Percentiles rank a stretch among this genome's conserved stretches.
These are phyloP conservation scores for Cladophialophora chaetospira DNA, from an alignment of 2,329 filamentous ascomycete species.

Conservation along the genomic window DNA sequence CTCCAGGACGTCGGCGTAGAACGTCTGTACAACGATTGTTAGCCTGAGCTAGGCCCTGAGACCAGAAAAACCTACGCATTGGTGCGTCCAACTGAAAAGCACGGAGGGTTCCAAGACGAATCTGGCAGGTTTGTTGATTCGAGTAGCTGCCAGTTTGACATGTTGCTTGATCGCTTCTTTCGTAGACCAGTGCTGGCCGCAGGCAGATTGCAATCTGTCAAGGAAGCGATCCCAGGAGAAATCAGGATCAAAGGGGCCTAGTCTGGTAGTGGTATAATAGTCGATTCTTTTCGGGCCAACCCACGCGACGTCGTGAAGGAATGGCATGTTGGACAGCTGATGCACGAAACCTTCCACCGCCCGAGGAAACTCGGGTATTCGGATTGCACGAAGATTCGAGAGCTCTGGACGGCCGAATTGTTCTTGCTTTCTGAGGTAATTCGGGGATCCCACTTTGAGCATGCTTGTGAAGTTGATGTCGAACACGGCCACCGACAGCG, in stretches of 20 bases:
- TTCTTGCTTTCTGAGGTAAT: background rate
- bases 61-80: too few species aligned
- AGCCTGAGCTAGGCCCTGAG: too few species aligned
- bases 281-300: background rate
- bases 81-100: too few species aligned
- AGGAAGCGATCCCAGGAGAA: background rate
- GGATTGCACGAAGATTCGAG: background rate
- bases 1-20: too few species aligned
- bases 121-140: background rate
- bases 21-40: too few species aligned
- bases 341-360: background rate
- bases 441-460: background rate
- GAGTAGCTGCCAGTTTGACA: background rate
- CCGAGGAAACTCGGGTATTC: background rate
- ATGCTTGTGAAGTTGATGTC: constrained; percentile 4
- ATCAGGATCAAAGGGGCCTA: background rate
- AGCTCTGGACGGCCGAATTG: background rate
- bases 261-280: background rate
- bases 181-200: background rate
- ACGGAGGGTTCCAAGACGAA: background rate
- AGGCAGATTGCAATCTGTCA: background rate
- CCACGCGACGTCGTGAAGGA: background rate
- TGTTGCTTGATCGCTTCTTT: background rate
- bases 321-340: background rate
- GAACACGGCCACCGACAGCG: background rate